Conservation (phyloP, 2,329 filamentous ascomycete species). For the Colletotrichum ledebouriae region DNA sequence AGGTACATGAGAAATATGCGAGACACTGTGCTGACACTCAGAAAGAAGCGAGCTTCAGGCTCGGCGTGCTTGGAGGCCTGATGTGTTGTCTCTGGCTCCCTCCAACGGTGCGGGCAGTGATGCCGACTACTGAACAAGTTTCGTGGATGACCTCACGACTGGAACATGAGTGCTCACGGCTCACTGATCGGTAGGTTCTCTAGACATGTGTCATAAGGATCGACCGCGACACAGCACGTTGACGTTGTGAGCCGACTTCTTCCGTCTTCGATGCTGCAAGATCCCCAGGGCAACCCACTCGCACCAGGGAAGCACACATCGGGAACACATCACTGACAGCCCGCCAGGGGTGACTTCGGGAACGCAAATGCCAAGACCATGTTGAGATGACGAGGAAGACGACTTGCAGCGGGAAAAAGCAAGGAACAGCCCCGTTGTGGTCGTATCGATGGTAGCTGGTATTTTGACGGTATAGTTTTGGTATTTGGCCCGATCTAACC, state of each 20-base stretch:
- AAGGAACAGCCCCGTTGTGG: not conserved
- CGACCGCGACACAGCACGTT: too few species aligned
- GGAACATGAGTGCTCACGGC: not conserved
- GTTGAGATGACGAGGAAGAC: conserved; percentile 8
- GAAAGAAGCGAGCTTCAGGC: too few species aligned
- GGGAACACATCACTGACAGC: not conserved
- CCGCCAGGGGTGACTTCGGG: not conserved
- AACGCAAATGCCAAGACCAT: conserved; percentile 2
- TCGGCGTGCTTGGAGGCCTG: not conserved
- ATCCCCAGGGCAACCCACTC: not conserved
- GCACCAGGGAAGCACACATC: not conserved
- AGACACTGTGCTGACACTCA: conserved; percentile 9
- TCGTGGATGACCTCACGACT: conserved; percentile 6
- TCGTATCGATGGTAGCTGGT: not conserved
- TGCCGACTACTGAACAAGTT: not conserved
- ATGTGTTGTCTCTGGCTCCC: not conserved
- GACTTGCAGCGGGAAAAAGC: conserved; percentile 11
- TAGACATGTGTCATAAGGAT: too few species aligned
- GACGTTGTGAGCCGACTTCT: not conserved
- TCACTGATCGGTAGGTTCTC: too few species aligned
- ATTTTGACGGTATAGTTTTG: too few species aligned
- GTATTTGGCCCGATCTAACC: too few species aligned
- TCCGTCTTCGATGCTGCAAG: conserved; percentile 11
- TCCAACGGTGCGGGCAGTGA: not conserved
- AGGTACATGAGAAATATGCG: not conserved